Evolutionary conservation across 768 basidiomycete species (phyloP).

Genomic region (Psilocybe cyanescens): DNA sequence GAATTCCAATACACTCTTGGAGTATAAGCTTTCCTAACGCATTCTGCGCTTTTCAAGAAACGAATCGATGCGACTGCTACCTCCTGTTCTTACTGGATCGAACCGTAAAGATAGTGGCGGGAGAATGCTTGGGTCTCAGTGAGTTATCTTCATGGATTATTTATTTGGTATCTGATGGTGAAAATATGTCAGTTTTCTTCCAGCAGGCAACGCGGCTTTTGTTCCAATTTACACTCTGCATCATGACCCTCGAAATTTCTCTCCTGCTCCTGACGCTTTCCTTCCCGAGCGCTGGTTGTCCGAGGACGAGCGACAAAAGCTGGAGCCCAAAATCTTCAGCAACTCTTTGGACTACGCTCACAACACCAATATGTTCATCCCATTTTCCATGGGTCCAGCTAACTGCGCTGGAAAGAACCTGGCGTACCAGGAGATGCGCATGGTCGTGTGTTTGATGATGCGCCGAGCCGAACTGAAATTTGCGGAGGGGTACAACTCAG

Average conservation of each 20-base stretch:
- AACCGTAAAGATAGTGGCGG: conserved; percentile 22
- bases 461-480: conserved; percentile 32
- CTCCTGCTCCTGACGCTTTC: conserved; percentile 35
- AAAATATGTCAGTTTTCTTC: conserved; percentile 31
- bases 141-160: background rate
- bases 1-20: background rate
- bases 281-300: conserved; percentile 41
- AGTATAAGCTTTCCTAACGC: too few species aligned
- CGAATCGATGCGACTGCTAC: conserved; percentile 38
- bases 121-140: conserved; percentile 22
- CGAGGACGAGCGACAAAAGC: background rate
- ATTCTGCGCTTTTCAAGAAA: conserved; percentile 24
- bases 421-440: conserved; percentile 37
- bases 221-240: conserved; percentile 38
- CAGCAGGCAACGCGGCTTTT: conserved; percentile 33
- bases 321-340: background rate
- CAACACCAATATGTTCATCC: conserved; percentile 34
- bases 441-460: conserved; percentile 28
- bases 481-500: conserved; percentile 23
- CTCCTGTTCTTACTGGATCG: conserved; percentile 34
- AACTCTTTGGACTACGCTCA: conserved; percentile 17
- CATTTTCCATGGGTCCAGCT: conserved; percentile 47
- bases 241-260: conserved; percentile 40
- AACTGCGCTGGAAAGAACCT: conserved; percentile 50
- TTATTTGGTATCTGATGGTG: too few species aligned